Percentiles rank a stretch among this genome's conserved stretches.
Evolutionary conservation across 2,329 filamentous ascomycete species (phyloP).

Genomic region (Colletotrichum limetticola): DNA sequence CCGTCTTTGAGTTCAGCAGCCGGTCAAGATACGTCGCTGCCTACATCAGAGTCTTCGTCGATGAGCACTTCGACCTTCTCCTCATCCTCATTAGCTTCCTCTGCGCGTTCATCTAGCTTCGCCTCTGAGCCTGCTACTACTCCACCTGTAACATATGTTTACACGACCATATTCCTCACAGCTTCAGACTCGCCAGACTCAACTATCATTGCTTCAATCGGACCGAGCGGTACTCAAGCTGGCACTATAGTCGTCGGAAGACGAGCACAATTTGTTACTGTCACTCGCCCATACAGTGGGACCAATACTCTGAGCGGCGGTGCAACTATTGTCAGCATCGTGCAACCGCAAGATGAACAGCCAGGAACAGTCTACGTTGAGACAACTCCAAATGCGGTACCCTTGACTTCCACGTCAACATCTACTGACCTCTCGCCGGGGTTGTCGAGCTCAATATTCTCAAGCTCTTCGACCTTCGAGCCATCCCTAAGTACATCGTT

Average conservation of each 20-base stretch:
- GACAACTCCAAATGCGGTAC: slow-evolving; percentile 6
- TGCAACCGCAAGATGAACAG: slow-evolving; percentile 13
- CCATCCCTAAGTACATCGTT: neutral
- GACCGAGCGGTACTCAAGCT: neutral
- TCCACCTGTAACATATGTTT: neutral
- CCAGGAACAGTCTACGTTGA: slow-evolving; percentile 19
- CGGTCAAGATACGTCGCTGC: neutral
- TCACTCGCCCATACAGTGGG: slow-evolving; percentile 13
- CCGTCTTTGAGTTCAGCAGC: neutral
- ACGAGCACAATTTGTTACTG: slow-evolving; percentile 11
- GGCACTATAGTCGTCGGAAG: slow-evolving; percentile 14
- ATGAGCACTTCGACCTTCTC: neutral
- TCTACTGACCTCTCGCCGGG: neutral
- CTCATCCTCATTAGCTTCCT: neutral
- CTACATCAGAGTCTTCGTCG: neutral
- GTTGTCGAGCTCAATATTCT: neutral
- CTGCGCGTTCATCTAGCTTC: neutral
- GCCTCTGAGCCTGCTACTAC: slow-evolving; percentile 11
- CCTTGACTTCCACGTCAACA: neutral
- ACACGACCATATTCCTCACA: slow-evolving; percentile 23
- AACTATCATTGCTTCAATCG: slow-evolving; percentile 3
- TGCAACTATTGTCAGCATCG: slow-evolving; percentile 12
- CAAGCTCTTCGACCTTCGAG: neutral
- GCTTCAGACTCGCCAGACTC: neutral
- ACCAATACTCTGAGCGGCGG: neutral